Evolutionary conservation across 805 yeast species (phyloP).

Genomic region (Saccharomycopsis malanga): DNA sequence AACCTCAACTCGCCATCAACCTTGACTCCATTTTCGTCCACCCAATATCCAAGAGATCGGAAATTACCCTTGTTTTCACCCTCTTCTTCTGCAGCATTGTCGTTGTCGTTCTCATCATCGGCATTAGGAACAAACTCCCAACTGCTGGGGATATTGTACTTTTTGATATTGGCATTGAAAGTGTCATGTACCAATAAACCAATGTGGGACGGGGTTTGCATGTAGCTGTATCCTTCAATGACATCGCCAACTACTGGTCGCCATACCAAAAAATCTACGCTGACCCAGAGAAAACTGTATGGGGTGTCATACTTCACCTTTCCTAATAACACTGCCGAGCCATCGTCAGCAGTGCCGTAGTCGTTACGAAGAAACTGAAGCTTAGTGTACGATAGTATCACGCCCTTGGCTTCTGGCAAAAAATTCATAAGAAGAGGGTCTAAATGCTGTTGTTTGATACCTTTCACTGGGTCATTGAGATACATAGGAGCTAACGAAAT

Average conservation of each 20-base stretch:
- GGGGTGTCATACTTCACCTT: constrained; percentile 75
- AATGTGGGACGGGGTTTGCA: constrained; percentile 93
- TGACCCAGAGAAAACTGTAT: constrained; percentile 80
- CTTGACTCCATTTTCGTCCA: constrained; percentile 62
- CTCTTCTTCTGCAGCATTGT: constrained; percentile 25
- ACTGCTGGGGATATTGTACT: constrained; percentile 71
- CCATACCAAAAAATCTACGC: constrained; percentile 82
- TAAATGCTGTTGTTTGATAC: constrained; percentile 79
- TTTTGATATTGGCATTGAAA: constrained; percentile 87
- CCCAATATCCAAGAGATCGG: constrained; percentile 80
- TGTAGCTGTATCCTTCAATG: constrained; percentile 79
- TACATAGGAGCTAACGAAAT: constrained; percentile 85
- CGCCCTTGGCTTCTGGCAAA: constrained; percentile 66
- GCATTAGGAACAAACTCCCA: constrained; percentile 85
- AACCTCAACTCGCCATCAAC: constrained; percentile 80
- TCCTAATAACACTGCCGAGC: constrained; percentile 39
- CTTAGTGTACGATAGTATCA: constrained; percentile 73
- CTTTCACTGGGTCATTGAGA: constrained; percentile 60
- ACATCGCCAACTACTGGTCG: constrained; percentile 81
- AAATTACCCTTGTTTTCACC: constrained; percentile 24
- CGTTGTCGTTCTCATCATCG: constrained; percentile 66
- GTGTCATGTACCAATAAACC: constrained; percentile 89
- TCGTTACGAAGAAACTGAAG: constrained; percentile 37
- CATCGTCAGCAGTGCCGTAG: constrained; percentile 31
- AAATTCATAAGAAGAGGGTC: constrained; percentile 87